These are phyloP conservation scores for Xylaria curta DNA, from an alignment of 495 filamentous ascomycete genomes.

Conservation along the genomic window DNA sequence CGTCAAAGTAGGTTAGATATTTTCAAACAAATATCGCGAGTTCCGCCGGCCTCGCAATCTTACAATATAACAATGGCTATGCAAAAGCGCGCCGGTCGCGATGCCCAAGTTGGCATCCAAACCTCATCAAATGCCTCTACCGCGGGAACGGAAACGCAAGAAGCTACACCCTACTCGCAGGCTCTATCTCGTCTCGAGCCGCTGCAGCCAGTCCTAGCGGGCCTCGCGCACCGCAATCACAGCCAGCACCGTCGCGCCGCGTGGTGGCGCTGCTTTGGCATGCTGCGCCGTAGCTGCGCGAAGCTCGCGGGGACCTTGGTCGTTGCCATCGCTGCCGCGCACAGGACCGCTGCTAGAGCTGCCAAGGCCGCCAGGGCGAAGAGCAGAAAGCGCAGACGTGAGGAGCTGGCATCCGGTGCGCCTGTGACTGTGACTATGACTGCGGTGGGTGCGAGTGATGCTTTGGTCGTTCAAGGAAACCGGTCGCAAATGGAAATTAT, in stretches of 20 bases:
- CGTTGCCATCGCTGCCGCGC: slow-evolving; percentile 20
- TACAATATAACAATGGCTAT: slow-evolving; percentile 30
- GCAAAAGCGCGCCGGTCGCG: slow-evolving; percentile 19
- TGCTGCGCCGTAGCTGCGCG: slow-evolving; percentile 66
- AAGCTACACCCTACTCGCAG: slow-evolving; percentile 7
- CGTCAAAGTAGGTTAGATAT: no score
- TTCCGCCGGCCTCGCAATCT: neutral
- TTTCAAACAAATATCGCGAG: neutral
- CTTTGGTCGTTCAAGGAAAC: neutral
- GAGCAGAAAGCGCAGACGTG: slow-evolving; percentile 26
- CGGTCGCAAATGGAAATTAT: neutral
- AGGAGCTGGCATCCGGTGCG: slow-evolving; percentile 22
- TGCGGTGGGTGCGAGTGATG: neutral
- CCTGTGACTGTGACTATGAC: neutral
- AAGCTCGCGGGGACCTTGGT: slow-evolving; percentile 57
- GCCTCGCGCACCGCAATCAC: slow-evolving; percentile 78
- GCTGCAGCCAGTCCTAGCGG: slow-evolving; percentile 58
- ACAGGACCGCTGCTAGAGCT: slow-evolving; percentile 19
- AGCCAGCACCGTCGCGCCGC: slow-evolving; percentile 76
- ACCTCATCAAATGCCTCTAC: neutral
- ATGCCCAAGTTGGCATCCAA: neutral
- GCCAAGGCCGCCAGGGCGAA: slow-evolving; percentile 24
- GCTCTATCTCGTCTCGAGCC: slow-evolving; percentile 38
- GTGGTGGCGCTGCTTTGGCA: slow-evolving; percentile 76
- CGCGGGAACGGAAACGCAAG: neutral